Evolutionary conservation across 129 eudicot species (phyloP), one percentile per base, ranked within the genome.

Genomic region (Flaveria trinervia): DNA sequence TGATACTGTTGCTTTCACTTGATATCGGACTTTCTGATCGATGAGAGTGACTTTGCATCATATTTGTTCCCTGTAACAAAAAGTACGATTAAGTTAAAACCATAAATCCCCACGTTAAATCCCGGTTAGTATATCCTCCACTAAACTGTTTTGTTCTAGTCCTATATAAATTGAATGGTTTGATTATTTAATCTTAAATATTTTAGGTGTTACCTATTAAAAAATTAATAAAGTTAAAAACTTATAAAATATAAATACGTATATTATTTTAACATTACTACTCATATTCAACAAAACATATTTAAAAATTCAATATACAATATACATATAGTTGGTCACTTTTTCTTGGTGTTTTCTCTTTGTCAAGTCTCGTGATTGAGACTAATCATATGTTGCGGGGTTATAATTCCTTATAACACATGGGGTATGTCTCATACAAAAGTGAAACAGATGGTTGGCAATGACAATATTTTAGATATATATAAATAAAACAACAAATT

Each of bases 21-120:
- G 85, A 81, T 77, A 81, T 51, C 13, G 81, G 77, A 50, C 77
- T 81, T 76, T 81, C 85, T 11, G 85, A 81, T 23, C 77, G 77
- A 23, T 70, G 81, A 81, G 67, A 70, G 43, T 55, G 60, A 70
- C 54, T 76, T 48, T 71, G 77, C 44, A 49, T 69, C 68, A 60
- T 46, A 51, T 36, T 70, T 50, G 69, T 15, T 4, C 77, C 77
- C 85, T 81, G 25, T 59, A 18, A 49, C 43, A 14, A 9, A 23
- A 45, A 45, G 44, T 17, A 11, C 0, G 2, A 28, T 74, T 80
- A 45, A 73, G 33, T 79, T 65, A 36, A 64, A 54, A 39, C 22
- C 41, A 10, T 25, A 74, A 7, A 44, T 44, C 36, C 33, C 5
- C 36, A 30, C 0, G 41, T 1, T 1, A 36, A 36, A 36, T 36